phyloP scores from a whole-genome alignment of 192 early-diverging fungal species.

The Gamsiella multidivaricata region DNA sequence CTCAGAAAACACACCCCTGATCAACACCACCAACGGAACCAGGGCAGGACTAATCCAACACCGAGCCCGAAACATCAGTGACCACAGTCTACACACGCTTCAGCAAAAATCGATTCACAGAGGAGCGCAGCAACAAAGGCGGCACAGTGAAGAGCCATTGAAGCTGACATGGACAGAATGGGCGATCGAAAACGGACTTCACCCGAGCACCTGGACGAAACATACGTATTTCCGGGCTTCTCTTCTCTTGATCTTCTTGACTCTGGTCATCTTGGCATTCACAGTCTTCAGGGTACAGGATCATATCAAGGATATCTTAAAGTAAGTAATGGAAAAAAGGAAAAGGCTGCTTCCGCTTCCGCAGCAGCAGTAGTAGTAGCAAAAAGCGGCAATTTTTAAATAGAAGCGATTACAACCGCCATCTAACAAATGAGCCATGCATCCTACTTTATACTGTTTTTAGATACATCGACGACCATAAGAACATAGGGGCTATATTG shows the following conservation, averaged over 20 bases:
- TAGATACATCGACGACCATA: slow-evolving; percentile 34
- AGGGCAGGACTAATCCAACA: background rate
- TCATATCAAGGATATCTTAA: slow-evolving; percentile 56
- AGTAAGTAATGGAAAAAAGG: slow-evolving; percentile 30
- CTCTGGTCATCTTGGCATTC: slow-evolving; percentile 32
- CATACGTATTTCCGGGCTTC: slow-evolving; percentile 34
- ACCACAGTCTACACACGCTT: slow-evolving; percentile 25
- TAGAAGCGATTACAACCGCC: no score
- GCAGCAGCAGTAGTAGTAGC: no score
- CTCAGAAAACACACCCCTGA: slow-evolving; percentile 9
- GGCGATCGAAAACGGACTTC: slow-evolving; percentile 33
- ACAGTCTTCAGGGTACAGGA: slow-evolving; percentile 55
- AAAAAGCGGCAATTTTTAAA: no score
- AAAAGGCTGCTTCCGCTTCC: no score
- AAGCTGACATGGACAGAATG: slow-evolving; percentile 30
- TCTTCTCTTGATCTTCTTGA: slow-evolving; percentile 13
- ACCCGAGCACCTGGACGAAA: slow-evolving; percentile 37
- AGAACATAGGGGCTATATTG: slow-evolving; percentile 24
- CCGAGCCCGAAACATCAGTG: slow-evolving; percentile 11
- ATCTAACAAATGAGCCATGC: background rate
- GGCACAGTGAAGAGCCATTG: background rate
- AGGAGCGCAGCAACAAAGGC: background rate
- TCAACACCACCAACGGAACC: background rate
- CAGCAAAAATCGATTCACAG: slow-evolving; percentile 1
- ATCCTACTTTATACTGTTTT: background rate